phyloP scores from a whole-genome alignment of 2,329 filamentous ascomycete species.

The Biscogniauxia marginata region DNA sequence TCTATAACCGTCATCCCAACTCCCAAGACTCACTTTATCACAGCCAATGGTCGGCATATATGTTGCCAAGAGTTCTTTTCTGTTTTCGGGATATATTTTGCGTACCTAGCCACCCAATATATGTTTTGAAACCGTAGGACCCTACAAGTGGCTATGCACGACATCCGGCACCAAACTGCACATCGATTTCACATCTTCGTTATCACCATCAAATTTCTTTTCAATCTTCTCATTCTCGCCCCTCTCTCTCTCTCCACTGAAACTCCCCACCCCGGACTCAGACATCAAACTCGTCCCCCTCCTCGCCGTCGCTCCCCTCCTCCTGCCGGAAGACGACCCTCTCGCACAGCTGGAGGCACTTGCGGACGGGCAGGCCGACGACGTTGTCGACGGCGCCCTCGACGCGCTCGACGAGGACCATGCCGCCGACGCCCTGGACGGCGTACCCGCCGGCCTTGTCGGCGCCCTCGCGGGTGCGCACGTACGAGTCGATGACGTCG shows the following conservation, averaged over 20 bases:
- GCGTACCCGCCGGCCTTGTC: conserved; percentile 98
- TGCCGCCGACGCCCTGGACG: conserved; percentile 82
- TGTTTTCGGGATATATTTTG: too few species aligned
- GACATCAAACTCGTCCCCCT: conserved; percentile 37
- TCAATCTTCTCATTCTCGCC: conserved; percentile 16
- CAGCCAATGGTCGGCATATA: too few species aligned
- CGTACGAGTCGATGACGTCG: conserved; percentile 77
- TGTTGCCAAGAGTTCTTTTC: too few species aligned
- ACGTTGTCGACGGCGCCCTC: conserved; percentile 94
- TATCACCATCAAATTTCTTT: conserved; percentile 4
- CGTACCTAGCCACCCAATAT: too few species aligned
- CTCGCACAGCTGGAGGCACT: conserved; percentile 79
- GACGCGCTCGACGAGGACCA: conserved; percentile 84
- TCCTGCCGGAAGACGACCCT: conserved; percentile 78
- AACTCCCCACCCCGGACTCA: not conserved
- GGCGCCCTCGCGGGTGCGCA: conserved; percentile 82
- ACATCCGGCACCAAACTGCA: not conserved
- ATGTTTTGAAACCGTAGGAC: too few species aligned
- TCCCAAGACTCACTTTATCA: too few species aligned
- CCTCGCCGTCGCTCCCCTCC: conserved; percentile 55
- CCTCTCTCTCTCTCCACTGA: not conserved
- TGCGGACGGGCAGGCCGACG: conserved; percentile 80
- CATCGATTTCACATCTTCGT: not conserved
- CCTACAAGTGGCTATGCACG: not conserved
- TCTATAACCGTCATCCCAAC: too few species aligned